Evolutionary conservation across 192 early-diverging fungal genomes (phyloP), one percentile per base, ranked within the genome.

Genomic region (Rhizoclosmatium sp.): DNA sequence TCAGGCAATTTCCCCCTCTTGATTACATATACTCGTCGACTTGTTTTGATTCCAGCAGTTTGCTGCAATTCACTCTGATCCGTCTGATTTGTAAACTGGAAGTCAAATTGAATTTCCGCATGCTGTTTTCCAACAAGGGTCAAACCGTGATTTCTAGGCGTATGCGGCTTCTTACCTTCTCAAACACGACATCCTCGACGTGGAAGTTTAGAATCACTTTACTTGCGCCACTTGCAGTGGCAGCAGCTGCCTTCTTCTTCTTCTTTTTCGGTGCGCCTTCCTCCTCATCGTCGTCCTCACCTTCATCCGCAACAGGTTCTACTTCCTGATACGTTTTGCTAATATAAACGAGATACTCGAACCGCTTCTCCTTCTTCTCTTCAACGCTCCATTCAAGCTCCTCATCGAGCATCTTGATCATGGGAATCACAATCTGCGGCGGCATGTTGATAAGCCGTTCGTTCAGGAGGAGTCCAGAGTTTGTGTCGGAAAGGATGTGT

Each of bases 371-470:
- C 91, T 91, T 81, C 83, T 72, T 65, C 59, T 93, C 91, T 3
- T 91, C 91, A 19, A 92, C 81, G 12, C 92, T 92, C 86, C 88
- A 87, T 65, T 93, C 84, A 59, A 95, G 83, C 78, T 98, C 97
- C 54, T 95, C 93, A 47, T 89, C 71, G 49, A 98, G 86, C 94
- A 98, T 94, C 40, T 89, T 91, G 76, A 96, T 92, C 94, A 99
- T 94, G 1, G 93, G 95, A 21, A 95, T 92, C 1, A 93, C 90
- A 7, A 98, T 87, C 78, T 97, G 93, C 41, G 96, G 94, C 10
- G 97, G 97, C 95, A 99, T 96, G 80, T 99, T 99, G 80, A 99
- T 89, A 39, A 99, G 89, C 4, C 97, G 86, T 72, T 98, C 96
- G 76, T 91, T 95, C 23, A 99, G 31, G 39, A 99, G 78, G 66